Percentiles rank a stretch among this genome's conserved stretches.
Evolutionary conservation across 1,284 basidiomycete genomes (phyloP).

Genomic region (Cutaneotrichosporon sp.): DNA sequence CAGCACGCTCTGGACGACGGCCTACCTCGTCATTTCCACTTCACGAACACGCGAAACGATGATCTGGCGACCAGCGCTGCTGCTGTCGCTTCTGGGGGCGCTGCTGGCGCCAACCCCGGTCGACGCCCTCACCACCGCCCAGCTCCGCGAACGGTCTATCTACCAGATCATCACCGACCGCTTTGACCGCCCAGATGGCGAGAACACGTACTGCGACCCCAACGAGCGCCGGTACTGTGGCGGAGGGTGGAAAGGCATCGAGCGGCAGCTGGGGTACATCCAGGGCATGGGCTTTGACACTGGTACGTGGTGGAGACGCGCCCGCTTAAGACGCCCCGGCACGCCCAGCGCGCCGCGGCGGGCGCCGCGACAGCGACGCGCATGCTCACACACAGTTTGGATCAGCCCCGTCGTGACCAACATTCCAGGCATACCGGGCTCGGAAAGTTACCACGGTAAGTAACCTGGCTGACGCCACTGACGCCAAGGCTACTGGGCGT

Average conservation of each 20-base stretch:
- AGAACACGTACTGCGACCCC: slow-evolving; percentile 26
- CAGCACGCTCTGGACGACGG: no score
- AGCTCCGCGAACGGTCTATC: slow-evolving; percentile 41
- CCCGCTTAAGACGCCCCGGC: neutral
- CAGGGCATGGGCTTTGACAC: slow-evolving; percentile 49
- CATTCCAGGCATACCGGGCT: slow-evolving; percentile 34
- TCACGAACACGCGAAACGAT: neutral
- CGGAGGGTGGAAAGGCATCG: slow-evolving; percentile 40
- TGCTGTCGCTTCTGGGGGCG: neutral
- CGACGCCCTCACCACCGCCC: slow-evolving; percentile 26
- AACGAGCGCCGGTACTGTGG: slow-evolving; percentile 38
- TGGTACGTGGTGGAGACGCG: slow-evolving; percentile 21
- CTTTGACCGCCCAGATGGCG: slow-evolving; percentile 37
- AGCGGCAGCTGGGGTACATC: slow-evolving; percentile 42
- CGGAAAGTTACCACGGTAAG: slow-evolving; percentile 48
- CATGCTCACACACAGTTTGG: slow-evolving; percentile 36
- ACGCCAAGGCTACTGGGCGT: slow-evolving; percentile 45
- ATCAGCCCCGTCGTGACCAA: slow-evolving; percentile 45
- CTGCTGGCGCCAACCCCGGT: slow-evolving; percentile 10
- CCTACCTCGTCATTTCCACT: no score
- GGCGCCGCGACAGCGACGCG: no score
- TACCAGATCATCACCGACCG: slow-evolving; percentile 47
- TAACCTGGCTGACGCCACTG: neutral
- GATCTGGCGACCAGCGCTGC: slow-evolving; percentile 3
- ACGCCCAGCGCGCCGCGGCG: no score